These are phyloP conservation scores for Agaricus bisporus DNA, from an alignment of 768 basidiomycete genomes.

Conservation along the genomic window DNA sequence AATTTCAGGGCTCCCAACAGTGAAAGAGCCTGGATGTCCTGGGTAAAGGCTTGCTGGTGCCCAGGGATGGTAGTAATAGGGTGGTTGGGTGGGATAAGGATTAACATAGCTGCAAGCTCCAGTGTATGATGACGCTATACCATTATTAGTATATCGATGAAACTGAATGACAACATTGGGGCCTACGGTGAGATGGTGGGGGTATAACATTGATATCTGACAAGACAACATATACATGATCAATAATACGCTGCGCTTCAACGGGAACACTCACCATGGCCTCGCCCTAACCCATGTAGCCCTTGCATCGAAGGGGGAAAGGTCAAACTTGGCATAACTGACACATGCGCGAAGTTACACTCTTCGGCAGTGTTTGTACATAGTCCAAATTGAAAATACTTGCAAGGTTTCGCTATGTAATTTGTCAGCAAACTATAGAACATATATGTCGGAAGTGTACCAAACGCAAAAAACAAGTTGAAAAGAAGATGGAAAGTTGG, in stretches of 20 bases:
- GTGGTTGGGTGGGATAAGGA: slow-evolving; percentile 1
- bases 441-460: background rate
- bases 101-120: background rate
- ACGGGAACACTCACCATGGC: background rate
- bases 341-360: slow-evolving; percentile 42
- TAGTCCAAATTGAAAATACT: slow-evolving; percentile 36
- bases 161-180: too few species aligned
- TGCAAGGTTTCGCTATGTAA: slow-evolving; percentile 41
- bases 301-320: background rate
- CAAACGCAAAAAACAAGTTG: slow-evolving; percentile 1
- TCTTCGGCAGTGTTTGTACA: slow-evolving; percentile 39
- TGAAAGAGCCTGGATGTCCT: background rate
- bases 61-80: slow-evolving; percentile 5
- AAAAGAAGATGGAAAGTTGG: background rate
- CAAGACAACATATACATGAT: background rate
- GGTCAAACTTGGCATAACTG: slow-evolving; percentile 20
- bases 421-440: background rate
- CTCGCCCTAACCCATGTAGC: background rate
- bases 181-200: background rate
- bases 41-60: background rate
- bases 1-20: slow-evolving; percentile 11
- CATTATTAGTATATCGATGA: background rate
- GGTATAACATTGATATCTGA: slow-evolving; percentile 1
- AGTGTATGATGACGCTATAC: background rate
- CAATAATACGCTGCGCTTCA: background rate